Percentiles rank a stretch among this genome's conserved stretches.
Conservation (phyloP, 169 alveolate species). For the Amoebophrya sp. region DNA sequence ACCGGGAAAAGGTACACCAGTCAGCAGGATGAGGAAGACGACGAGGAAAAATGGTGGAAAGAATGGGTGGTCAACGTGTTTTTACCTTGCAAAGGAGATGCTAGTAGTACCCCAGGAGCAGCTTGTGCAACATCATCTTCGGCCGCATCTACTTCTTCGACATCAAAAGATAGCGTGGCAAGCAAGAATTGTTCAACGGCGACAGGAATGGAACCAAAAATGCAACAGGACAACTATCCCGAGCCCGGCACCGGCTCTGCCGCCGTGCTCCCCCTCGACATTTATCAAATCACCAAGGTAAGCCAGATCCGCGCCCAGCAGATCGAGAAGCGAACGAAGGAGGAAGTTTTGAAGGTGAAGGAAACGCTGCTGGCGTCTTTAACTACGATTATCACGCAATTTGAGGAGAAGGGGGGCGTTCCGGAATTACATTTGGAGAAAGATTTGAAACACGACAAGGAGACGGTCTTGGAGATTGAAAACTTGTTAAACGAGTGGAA, state of each 20-base stretch:
- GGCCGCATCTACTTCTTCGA: too few species aligned
- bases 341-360: background rate
- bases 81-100: constrained; percentile 34
- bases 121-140: too few species aligned
- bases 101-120: too few species aligned
- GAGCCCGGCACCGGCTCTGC: background rate
- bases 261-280: constrained; percentile 32
- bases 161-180: background rate
- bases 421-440: background rate
- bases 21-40: background rate
- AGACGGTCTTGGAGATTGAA: constrained; percentile 46
- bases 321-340: constrained; percentile 34
- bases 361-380: background rate
- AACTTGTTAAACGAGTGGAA: constrained; percentile 57
- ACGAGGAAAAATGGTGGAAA: background rate
- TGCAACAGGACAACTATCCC: background rate
- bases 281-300: constrained; percentile 23
- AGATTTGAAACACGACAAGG: constrained; percentile 39
- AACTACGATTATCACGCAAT: background rate
- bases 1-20: background rate
- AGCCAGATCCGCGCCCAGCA: constrained; percentile 39
- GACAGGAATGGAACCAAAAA: background rate
- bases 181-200: background rate
- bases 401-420: background rate
- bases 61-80: constrained; percentile 36